These are phyloP conservation scores for Monilinia polystroma DNA, from an alignment of 2,329 filamentous ascomycete genomes.

Conservation along the genomic window DNA sequence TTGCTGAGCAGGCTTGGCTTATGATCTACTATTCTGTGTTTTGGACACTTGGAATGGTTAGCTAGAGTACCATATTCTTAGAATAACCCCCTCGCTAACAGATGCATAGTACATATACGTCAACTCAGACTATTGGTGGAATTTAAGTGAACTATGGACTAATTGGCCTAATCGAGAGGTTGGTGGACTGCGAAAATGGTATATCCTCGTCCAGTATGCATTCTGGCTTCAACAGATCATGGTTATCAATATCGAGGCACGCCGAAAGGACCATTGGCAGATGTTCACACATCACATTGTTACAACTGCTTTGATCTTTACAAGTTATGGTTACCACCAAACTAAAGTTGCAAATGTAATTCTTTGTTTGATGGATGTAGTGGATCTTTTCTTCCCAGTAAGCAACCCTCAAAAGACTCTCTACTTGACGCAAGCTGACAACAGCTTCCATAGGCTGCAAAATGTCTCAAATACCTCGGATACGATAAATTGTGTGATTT, in stretches of 20 bases:
- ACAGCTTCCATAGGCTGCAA: slow-evolving; percentile 65
- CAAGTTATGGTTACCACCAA: slow-evolving; percentile 83
- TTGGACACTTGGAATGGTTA: slow-evolving; percentile 81
- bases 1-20: slow-evolving; percentile 94
- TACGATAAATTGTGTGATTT: slow-evolving; percentile 75
- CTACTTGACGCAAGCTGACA: slow-evolving; percentile 18
- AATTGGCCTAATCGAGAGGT: slow-evolving; percentile 80
- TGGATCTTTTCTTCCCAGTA: slow-evolving; percentile 85
- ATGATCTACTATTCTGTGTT: slow-evolving; percentile 78
- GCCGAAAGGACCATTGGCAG: slow-evolving; percentile 90
- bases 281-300: slow-evolving; percentile 96
- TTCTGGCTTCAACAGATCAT: slow-evolving; percentile 96
- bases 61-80: slow-evolving; percentile 35
- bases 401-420: neutral
- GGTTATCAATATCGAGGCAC: slow-evolving; percentile 91
- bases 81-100: slow-evolving; percentile 29
- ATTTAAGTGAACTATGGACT: slow-evolving; percentile 76
- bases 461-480: slow-evolving; percentile 88
- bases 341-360: slow-evolving; percentile 87
- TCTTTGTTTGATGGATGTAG: slow-evolving; percentile 88
- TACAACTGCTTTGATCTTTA: slow-evolving; percentile 75
- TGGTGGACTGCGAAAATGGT: slow-evolving; percentile 74
- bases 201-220: slow-evolving; percentile 84
- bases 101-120: slow-evolving; percentile 70
- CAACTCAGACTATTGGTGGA: slow-evolving; percentile 74